Evolutionary conservation across 805 yeast species (phyloP).

Genomic region (Diddensiella santjacobensis): DNA sequence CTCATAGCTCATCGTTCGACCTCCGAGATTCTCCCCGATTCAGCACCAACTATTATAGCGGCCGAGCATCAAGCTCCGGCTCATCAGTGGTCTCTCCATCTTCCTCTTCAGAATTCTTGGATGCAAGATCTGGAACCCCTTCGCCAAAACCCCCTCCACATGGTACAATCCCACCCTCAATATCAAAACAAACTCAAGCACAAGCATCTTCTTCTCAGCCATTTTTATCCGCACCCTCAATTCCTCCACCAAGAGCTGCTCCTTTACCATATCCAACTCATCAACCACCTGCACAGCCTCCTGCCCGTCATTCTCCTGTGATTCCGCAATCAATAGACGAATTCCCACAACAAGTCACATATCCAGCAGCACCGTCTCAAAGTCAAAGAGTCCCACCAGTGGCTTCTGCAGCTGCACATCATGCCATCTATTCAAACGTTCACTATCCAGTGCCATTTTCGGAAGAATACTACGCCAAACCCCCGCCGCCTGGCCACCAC

Average conservation of each 20-base stretch:
- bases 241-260: background rate
- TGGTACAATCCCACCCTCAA: background rate
- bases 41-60: background rate
- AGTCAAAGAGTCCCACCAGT: background rate
- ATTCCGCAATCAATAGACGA: background rate
- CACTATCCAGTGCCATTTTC: background rate
- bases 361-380: background rate
- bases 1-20: background rate
- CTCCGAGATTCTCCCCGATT: conserved; percentile 1
- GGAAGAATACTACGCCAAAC: conserved; percentile 7
- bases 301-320: background rate
- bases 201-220: background rate
- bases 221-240: background rate
- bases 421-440: background rate
- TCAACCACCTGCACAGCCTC: background rate
- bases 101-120: background rate
- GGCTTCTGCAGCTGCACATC: background rate
- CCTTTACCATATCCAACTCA: background rate
- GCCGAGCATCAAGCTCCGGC: background rate
- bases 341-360: background rate
- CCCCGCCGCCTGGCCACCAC: background rate
- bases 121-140: background rate
- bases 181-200: background rate
- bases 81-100: background rate
- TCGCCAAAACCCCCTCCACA: conserved; percentile 1